Evolutionary conservation across 1,284 basidiomycete species (phyloP).

Genomic region (Moniliella sp.): DNA sequence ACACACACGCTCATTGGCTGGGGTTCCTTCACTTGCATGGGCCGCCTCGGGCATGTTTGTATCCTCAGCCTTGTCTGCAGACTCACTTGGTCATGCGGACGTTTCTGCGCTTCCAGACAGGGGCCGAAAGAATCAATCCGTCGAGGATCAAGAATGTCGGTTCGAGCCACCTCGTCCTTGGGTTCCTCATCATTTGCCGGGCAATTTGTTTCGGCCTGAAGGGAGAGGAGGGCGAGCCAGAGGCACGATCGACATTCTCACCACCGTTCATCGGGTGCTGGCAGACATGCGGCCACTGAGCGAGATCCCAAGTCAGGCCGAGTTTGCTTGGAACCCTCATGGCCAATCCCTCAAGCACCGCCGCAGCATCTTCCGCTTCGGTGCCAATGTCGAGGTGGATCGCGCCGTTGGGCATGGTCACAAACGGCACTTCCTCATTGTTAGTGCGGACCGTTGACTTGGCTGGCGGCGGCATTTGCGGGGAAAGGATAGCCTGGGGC

Average conservation of each 20-base stretch:
- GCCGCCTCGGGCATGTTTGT: not conserved
- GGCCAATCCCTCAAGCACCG: constrained; percentile 23
- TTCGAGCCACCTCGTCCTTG: constrained; percentile 2
- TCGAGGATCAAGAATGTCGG: not conserved
- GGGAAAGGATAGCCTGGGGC: no score
- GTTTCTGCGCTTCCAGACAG: not conserved
- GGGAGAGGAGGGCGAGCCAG: no score
- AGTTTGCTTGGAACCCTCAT: constrained; percentile 7
- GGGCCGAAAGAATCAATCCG: not conserved
- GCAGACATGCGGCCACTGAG: not conserved
- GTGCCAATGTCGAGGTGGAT: constrained; percentile 19
- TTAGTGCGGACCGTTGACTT: no score
- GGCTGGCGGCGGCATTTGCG: no score
- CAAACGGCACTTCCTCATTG: no score
- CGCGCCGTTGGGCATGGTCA: not conserved
- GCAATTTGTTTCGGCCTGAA: constrained; percentile 8
- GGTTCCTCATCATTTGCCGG: constrained; percentile 3
- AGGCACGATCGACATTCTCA: no score
- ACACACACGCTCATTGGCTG: no score
- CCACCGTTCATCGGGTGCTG: not conserved
- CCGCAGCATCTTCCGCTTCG: constrained; percentile 27
- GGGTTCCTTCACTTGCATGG: no score
- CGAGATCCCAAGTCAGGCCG: not conserved
- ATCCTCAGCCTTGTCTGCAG: no score
- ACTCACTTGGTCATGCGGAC: no score